A percentile compares a stretch with the other conserved stretches of the same genome.
Evolutionary conservation across 176 grass and related monocot genomes (phyloP).

Genomic region (Phoenix roebelenii): DNA sequence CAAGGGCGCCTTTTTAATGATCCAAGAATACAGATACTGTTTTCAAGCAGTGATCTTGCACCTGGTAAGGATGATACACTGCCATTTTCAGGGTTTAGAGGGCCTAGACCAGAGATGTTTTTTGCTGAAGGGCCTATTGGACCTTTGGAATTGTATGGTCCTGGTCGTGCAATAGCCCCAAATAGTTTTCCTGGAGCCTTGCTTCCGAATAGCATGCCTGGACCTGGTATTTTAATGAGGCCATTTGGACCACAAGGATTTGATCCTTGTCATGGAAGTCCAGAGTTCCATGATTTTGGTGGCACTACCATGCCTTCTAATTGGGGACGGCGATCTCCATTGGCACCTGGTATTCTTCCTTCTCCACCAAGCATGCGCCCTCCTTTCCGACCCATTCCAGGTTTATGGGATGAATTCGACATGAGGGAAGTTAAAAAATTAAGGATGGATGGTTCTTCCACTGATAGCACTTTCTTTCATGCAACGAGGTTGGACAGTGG

Average conservation of each 20-base stretch:
- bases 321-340: conserved; percentile 12
- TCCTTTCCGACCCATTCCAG: conserved; percentile 18
- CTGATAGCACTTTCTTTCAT: conserved; percentile 17
- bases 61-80: conserved; percentile 30
- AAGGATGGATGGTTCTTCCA: conserved; percentile 24
- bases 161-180: conserved; percentile 4
- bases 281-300: conserved; percentile 34
- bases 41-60: conserved; percentile 51
- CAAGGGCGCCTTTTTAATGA: conserved; percentile 85
- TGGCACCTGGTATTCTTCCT: conserved; percentile 45
- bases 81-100: conserved; percentile 17
- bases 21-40: conserved; percentile 65
- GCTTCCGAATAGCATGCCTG: conserved; percentile 1
- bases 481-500: conserved; percentile 20
- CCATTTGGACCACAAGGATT: conserved; percentile 32
- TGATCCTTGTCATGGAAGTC: conserved; percentile 28
- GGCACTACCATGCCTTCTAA: neutral
- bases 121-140: conserved; percentile 34
- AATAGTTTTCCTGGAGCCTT: conserved; percentile 12
- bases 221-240: conserved; percentile 8
- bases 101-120: conserved; percentile 31
- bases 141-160: conserved; percentile 17
- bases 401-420: conserved; percentile 30
- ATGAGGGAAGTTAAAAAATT: conserved; percentile 39
- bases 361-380: conserved; percentile 16